Percentiles rank a stretch among this genome's conserved stretches.
Conservation (phyloP, 2,329 filamentous ascomycete genomes). For the Zalaria obscura region DNA sequence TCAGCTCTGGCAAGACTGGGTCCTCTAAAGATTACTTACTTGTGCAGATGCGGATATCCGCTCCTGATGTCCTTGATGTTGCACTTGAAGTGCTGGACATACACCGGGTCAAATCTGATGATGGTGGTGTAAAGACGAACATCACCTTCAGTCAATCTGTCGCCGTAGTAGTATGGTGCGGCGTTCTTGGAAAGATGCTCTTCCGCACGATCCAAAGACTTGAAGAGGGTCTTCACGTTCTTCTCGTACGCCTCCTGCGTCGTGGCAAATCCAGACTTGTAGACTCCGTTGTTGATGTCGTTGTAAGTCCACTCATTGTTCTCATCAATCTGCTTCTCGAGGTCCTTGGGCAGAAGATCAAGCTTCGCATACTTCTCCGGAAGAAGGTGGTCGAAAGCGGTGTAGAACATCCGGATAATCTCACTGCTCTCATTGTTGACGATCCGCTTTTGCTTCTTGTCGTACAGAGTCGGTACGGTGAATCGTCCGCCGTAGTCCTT, state of each 20-base stretch:
- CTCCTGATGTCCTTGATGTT: slow-evolving; percentile 74
- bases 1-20: background rate
- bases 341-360: slow-evolving; percentile 29
- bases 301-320: slow-evolving; percentile 40
- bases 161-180: slow-evolving; percentile 34
- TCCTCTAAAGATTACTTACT: slow-evolving; percentile 10
- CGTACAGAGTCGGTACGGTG: slow-evolving; percentile 70
- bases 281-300: slow-evolving; percentile 23
- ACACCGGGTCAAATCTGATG: slow-evolving; percentile 42
- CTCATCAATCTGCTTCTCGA: slow-evolving; percentile 31
- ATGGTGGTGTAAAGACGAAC: slow-evolving; percentile 45
- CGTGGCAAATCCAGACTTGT: slow-evolving; percentile 38
- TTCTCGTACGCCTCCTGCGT: slow-evolving; percentile 36
- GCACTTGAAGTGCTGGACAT: slow-evolving; percentile 54
- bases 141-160: slow-evolving; percentile 33
- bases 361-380: slow-evolving; percentile 26
- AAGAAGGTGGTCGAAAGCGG: slow-evolving; percentile 51
- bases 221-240: slow-evolving; percentile 31
- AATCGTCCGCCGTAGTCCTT: slow-evolving; percentile 63
- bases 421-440: slow-evolving; percentile 83
- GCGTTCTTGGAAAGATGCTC: slow-evolving; percentile 23
- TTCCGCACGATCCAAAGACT: slow-evolving; percentile 33
- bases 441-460: slow-evolving; percentile 48
- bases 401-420: slow-evolving; percentile 75
- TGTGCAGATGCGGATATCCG: slow-evolving; percentile 68